Evolutionary conservation across 495 filamentous ascomycete genomes (phyloP), one percentile per base, ranked within the genome.

Genomic region (Trichocladium antarcticum): DNA sequence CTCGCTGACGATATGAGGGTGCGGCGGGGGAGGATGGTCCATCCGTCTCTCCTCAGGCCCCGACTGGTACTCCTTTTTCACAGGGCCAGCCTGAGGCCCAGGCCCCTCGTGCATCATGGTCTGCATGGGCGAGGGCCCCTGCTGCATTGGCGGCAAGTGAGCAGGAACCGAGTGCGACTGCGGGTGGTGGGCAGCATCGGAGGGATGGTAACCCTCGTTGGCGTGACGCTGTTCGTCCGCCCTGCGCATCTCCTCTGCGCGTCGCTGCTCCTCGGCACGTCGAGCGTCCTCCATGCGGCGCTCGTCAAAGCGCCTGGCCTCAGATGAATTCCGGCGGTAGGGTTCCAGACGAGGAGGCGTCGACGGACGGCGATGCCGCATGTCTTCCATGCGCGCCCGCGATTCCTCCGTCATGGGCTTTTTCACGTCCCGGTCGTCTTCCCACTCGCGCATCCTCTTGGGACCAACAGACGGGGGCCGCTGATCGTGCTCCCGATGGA

Each of bases 401-500:
- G 72, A 84, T 61, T 98, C 92, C 6, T 96, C 89, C 22, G 79
- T 93, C 5, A 87, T 80, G 37, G 81, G 80, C 71, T 95, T 95
- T 68, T 96, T 95, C 15, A 79, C 69, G 1, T 75, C 73, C 22
- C 75, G 63, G 16, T 94, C 89, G 47, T 89, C 85, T 46, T 95
- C 92, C 86, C 92, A 93, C 57, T 97, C 92, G 34, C 87, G 80
- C 55, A 75, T 71, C 50, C 92, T 77, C 75, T 98, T 98, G 48
- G 87, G 79, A 1, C 82, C 84, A 35, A 82, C 84, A 7, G 81
- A 75, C 17, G 85, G 78, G 32, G 90, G 84, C 37, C 92, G 79
- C 6, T 50, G 52, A 37, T 95, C 87, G 40, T 89, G 77, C 39
- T 95, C 88, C 51, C 86, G 81, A 43, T 71, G 71, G 37, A 66